phyloP scores from a whole-genome alignment of 1,139 yeast genomes.

The Pichia sp. region DNA sequence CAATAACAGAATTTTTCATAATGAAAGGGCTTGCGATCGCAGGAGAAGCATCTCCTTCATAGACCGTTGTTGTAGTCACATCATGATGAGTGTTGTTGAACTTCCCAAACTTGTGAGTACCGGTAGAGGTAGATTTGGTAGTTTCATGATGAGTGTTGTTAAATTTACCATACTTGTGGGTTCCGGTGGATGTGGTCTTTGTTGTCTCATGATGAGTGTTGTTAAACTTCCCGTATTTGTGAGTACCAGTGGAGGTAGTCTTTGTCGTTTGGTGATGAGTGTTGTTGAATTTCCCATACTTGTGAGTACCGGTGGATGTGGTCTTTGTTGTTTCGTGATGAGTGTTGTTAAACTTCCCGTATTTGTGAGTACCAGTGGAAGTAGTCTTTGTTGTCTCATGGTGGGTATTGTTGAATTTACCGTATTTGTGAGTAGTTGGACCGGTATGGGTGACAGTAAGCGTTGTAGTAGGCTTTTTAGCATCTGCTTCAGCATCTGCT shows the following conservation, averaged over 20 bases:
- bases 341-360: constrained; percentile 26
- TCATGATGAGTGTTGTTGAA: constrained; percentile 43
- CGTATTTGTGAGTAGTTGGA: constrained; percentile 28
- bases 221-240: constrained; percentile 22
- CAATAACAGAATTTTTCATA: constrained; percentile 22
- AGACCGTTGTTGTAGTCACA: constrained; percentile 20
- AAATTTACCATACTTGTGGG: constrained; percentile 23
- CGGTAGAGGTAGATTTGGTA: constrained; percentile 34
- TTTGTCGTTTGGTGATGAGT: constrained; percentile 35
- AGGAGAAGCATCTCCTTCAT: constrained; percentile 23
- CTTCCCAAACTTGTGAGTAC: constrained; percentile 45
- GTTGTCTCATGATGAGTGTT: constrained; percentile 20
- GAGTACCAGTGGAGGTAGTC: constrained; percentile 29
- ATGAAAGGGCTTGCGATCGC: constrained; percentile 20
- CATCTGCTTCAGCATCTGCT: constrained; percentile 26
- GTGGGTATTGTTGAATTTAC: constrained; percentile 21
- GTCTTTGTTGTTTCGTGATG: constrained; percentile 19
- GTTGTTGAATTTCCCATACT: constrained; percentile 47
- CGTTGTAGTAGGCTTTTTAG: constrained; percentile 23
- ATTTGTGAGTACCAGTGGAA: constrained; percentile 25
- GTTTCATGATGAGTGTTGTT: constrained; percentile 43
- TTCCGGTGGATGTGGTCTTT: constrained; percentile 35
- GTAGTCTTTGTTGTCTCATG: constrained; percentile 14
- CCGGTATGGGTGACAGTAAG: constrained; percentile 24
- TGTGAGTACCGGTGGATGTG: constrained; percentile 40